Conservation (phyloP, 805 yeast genomes). For the Wickerhamomyces pijperi region DNA sequence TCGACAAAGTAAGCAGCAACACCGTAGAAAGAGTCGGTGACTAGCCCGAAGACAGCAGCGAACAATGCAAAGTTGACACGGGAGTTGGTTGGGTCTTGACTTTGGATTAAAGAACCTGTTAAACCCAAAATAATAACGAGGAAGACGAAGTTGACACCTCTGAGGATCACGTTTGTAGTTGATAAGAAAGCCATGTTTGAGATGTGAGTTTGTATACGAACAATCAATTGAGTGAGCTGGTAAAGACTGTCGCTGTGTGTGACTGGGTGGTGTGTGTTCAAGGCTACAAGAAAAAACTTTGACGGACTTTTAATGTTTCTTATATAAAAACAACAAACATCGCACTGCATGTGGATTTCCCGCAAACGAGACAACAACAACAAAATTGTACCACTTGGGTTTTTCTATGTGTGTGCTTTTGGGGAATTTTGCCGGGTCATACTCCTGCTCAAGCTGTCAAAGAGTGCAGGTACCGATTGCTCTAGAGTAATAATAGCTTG, state of each 20-base stretch:
- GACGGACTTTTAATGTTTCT: not conserved
- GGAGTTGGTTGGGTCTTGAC: constrained; percentile 42
- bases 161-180: constrained; percentile 53
- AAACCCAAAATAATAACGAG: constrained; percentile 76
- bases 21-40: constrained; percentile 75
- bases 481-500: too few species aligned
- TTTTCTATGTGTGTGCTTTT: too few species aligned
- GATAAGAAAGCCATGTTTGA: not conserved
- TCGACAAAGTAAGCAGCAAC: constrained; percentile 64
- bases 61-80: constrained; percentile 87
- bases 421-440: too few species aligned
- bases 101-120: constrained; percentile 77
- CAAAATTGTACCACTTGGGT: too few species aligned
- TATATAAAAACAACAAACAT: too few species aligned
- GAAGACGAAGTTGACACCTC: constrained; percentile 65
- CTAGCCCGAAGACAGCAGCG: constrained; percentile 76
- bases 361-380: too few species aligned
- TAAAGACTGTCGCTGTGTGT: too few species aligned
- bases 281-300: not conserved
- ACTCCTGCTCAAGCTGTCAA: too few species aligned
- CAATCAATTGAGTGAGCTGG: too few species aligned
- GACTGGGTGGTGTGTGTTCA: too few species aligned
- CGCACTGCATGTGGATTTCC: too few species aligned
- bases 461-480: too few species aligned
- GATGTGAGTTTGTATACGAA: not conserved